Evolutionary conservation across 2,329 filamentous ascomycete species (phyloP), one percentile per base, ranked within the genome.

Genomic region (Cladosporium sp.): DNA sequence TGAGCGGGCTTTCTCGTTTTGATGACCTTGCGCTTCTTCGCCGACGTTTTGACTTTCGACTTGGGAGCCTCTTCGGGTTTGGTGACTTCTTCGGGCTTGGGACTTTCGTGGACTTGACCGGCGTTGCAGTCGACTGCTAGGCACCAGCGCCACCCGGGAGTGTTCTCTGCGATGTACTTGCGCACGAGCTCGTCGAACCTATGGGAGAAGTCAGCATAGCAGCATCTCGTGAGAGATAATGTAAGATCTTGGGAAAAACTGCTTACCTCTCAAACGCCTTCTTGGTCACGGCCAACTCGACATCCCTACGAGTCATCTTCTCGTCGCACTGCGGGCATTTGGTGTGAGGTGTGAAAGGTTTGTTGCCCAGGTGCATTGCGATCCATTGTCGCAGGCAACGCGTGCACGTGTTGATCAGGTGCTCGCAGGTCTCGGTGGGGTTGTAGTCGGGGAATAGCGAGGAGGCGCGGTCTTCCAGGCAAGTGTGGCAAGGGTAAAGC

Each of bases 61-160:
- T 13, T 13, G 43, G 13, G 12, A 32, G 27, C 19, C 20, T 27
- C 20, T 25, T 32, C 16, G 11, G 35, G 12, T 35, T 35, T 16
- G 32, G n/a, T 16, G 13, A 35, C 4, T 3, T 18, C 29, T 15
- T 41, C 25, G 30, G 35, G 12, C 16, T 50, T 5, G 13, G 11
- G 4, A 7, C 15, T 42, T 39, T 56, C 47, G 19, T 74, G 73
- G 1, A 64, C 67, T 52, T 82, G 78, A 0, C 79, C 78, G 1
- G 70, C 72, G 7, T 67, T 69, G 55, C 80, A 83, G 2, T 64
- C 66, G 1, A 74, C 64, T 18, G 56, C 51, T 1, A 78, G 67
- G 55, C 79, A 83, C 74, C 76, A 80, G 13, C 72, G 62, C 57
- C 79, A 82, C 20, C 70, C 55, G 16, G 60, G 62, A 4, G 54